Evolutionary conservation across 2,329 filamentous ascomycete species (phyloP), one percentile per base, ranked within the genome.

Genomic region (Phyllosticta citriasiana): DNA sequence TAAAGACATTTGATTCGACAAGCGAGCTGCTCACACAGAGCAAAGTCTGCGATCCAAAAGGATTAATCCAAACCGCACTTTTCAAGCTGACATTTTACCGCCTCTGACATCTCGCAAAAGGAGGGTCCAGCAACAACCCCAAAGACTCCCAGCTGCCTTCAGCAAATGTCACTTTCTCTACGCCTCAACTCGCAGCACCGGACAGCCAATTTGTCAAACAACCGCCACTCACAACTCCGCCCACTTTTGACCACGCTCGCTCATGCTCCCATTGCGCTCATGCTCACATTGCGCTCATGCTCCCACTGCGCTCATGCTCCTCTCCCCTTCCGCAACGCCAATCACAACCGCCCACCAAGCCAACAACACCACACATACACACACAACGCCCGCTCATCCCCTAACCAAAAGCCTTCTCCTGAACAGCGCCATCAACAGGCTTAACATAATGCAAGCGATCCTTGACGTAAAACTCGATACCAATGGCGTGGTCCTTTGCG

Each of bases 391-490:
- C 19, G 14, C 19, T 25, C 16, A 53, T 9, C 22, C 19, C 12
- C 59, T 53, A 53, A 1, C 27, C 66, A 56, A 70, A 70, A 53
- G 65, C 73, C 14, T 65, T 68, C 67, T 79, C 77, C 72, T 82
- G 80, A 67, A 78, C 79, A 3, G 79, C 80, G 3, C 76, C 80
- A 56, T 77, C 72, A 2, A 76, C 65, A 9, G 70, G 67, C 57
- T 66, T 66, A 12, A 79, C 67, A 63, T 81, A 83, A 3, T 66
- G 65, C 24, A 80, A 72, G 2, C 81, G 73, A 61, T 81, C 78
- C 67, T 79, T 79, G 47, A 71, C 75, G 64, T 83, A 84, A 57
- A 83, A 80, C 70, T 84, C 82, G 10, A 82, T 74, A 8, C 69
- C 74, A 35, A 82, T 69, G 63, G 75, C 76, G 63, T 75, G 66